Conservation (phyloP, 2,329 filamentous ascomycete genomes). For the Venturia asperata region DNA sequence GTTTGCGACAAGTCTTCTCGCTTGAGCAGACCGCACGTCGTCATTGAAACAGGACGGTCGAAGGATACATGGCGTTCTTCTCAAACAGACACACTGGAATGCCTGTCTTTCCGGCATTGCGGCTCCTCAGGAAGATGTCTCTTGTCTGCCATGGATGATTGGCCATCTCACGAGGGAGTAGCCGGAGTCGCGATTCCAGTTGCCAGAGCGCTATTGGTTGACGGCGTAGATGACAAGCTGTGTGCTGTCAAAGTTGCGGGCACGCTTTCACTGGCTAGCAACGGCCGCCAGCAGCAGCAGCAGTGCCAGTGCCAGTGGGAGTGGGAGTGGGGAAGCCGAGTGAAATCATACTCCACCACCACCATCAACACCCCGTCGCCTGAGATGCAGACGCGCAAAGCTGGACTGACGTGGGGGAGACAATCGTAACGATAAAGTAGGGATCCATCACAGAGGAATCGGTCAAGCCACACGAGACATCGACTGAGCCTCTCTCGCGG, state of each 20-base stretch:
- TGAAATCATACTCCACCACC: not conserved
- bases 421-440: no score
- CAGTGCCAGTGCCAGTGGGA: no score
- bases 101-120: not conserved
- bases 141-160: not conserved
- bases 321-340: not conserved
- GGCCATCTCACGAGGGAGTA: not conserved
- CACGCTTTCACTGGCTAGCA: not conserved
- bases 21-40: not conserved
- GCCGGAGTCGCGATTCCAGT: not conserved
- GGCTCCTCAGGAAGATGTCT: not conserved
- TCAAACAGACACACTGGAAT: not conserved
- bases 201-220: not conserved
- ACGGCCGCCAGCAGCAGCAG: no score
- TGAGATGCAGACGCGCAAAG: not conserved
- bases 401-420: no score
- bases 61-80: no score
- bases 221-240: not conserved
- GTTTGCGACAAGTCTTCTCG: not conserved
- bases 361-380: not conserved
- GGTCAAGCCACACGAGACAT: not conserved
- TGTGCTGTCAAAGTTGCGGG: conserved; percentile 11
- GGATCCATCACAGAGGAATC: no score
- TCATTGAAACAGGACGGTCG: not conserved
- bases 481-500: conserved; percentile 1